Base-by-base conservation (phyloP, 78 protist genomes). In the Dictyostelium brefeldianum region DNA sequence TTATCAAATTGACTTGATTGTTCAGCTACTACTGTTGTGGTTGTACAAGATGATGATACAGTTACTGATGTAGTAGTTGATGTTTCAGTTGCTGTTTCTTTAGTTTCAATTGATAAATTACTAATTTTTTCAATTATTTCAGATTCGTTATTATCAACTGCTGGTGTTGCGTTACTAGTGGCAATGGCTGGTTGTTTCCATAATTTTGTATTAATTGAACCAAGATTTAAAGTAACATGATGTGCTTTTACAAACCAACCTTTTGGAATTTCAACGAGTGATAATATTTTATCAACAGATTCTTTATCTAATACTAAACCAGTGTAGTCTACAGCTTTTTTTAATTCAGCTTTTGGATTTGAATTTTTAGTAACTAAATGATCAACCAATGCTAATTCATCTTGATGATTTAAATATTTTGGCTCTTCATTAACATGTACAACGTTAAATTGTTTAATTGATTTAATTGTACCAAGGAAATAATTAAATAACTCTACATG, bases 191-290 rank as follows among this genome's bases (percentile, higher is more conserved):
- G n/a, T 25, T 15, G 41, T 31, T n/a, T 50, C 93, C 93, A 87
- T 18, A 50, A 27, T 10, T 47, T 47, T 31, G 83, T 83, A 12
- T 53, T 46, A 15, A 62, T 57, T 14, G 79, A 53, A 77, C 84
- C 78, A 0, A 77, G 12, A 51, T 87, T 87, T 56, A 87, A 47
- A 25, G 93, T 87, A 7, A 80, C 31, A 78, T 87, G 93, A 31
- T 87, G 93, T 0, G 83, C 65, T 62, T 87, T 87, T 36, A 87
- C 15, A 0, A n/a, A 41, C 93, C 93, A 87, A 14, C 56, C 74
- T 2, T 10, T 25, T 77, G 92, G 93, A 12, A 87, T 47, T 14
- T 59, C 67, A 11, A 87, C 67, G 48, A 70, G 50, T 5, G 64
- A 43, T 62, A 71, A 41, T 27, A 77, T 20, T 18, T 29, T 62